phyloP scores from a whole-genome alignment of 495 filamentous ascomycete species.

The Neurospora sp. region DNA sequence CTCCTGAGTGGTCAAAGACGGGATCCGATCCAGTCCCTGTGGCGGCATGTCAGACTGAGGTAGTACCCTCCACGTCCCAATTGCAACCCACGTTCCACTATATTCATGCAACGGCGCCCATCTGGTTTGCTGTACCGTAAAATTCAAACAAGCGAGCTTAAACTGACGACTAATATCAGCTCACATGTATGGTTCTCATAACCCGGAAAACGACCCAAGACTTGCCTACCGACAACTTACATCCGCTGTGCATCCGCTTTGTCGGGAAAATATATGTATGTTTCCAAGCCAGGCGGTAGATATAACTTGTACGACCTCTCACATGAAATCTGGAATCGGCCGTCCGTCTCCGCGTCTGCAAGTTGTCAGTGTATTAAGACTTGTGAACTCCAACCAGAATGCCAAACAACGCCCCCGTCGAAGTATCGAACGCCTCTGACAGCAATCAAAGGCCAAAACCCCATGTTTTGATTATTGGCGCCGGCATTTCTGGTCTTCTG shows the following conservation, averaged over 20 bases:
- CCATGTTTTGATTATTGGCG: slow-evolving; percentile 46
- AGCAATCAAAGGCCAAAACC: not conserved
- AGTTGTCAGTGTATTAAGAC: not conserved
- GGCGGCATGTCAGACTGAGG: not conserved
- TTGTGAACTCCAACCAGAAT: not conserved
- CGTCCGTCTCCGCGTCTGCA: not conserved
- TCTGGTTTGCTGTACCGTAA: not conserved
- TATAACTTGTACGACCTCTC: not conserved
- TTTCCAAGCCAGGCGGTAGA: not conserved
- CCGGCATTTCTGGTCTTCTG: slow-evolving; percentile 49
- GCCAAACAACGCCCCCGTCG: not conserved
- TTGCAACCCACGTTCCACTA: not conserved
- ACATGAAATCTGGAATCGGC: not conserved
- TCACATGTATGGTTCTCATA: not conserved
- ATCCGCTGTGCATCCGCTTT: not conserved
- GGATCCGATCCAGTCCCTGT: not conserved
- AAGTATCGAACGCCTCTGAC: not conserved
- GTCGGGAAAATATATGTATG: not conserved
- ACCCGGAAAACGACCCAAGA: not conserved
- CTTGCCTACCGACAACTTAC: not conserved
- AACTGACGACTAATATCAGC: not conserved
- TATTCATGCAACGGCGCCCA: not conserved
- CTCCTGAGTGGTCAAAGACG: not conserved
- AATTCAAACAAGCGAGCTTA: not conserved
- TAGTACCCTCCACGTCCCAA: not conserved